These are phyloP conservation scores for Pochonia chlamydosporia DNA, from an alignment of 2,329 filamentous ascomycete species.

Conservation along the genomic window DNA sequence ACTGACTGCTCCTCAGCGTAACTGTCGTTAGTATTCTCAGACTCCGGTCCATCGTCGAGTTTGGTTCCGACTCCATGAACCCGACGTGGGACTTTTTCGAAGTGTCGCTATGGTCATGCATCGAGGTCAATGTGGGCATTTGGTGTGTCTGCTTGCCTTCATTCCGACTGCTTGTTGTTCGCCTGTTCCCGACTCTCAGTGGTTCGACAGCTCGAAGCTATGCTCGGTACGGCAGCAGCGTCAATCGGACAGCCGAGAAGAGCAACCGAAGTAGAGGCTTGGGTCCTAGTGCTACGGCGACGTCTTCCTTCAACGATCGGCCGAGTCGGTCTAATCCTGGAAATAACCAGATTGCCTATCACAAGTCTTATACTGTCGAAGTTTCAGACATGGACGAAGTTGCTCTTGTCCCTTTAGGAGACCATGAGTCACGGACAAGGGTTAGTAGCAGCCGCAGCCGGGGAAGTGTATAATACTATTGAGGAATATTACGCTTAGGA, in stretches of 20 bases:
- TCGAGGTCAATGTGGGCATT: slow-evolving; percentile 17
- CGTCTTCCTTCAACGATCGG: neutral
- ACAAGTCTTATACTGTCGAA: slow-evolving; percentile 3
- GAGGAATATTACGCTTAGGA: neutral
- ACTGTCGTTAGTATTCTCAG: slow-evolving; percentile 19
- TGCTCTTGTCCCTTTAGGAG: neutral
- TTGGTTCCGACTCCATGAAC: slow-evolving; percentile 14
- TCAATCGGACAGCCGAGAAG: neutral
- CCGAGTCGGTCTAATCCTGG: neutral
- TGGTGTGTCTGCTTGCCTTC: slow-evolving; percentile 20
- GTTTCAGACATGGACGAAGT: slow-evolving; percentile 2
- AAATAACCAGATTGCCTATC: neutral
- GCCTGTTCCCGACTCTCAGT: slow-evolving; percentile 5
- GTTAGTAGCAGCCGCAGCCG: slow-evolving; percentile 3
- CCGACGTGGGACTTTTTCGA: slow-evolving; percentile 18
- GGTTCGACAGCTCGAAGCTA: slow-evolving; percentile 1
- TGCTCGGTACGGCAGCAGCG: neutral
- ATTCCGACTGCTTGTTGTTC: slow-evolving; percentile 15
- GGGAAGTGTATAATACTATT: neutral
- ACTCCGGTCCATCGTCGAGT: slow-evolving; percentile 15
- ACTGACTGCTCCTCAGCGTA: slow-evolving; percentile 10
- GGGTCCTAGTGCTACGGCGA: neutral
- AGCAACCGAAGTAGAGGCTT: neutral
- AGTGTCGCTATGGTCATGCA: slow-evolving; percentile 18
- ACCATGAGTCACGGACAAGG: neutral